These are phyloP conservation scores for Cryptosporidium sp. DNA, from an alignment of 169 alveolate species.

Conservation along the genomic window DNA sequence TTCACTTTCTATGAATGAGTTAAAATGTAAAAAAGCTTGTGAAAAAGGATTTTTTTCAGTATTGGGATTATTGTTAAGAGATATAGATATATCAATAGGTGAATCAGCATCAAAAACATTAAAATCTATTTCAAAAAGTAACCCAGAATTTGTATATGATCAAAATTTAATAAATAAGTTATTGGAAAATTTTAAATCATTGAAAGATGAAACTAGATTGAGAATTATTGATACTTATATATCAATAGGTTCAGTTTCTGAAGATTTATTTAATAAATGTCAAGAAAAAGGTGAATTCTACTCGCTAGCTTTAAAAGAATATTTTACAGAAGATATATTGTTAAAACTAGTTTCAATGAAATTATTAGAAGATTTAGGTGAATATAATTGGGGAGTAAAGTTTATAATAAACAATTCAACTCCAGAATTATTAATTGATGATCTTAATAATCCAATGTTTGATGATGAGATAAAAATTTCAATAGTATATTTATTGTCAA, in stretches of 20 bases:
- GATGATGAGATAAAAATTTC: conserved; percentile 70
- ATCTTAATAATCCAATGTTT: conserved; percentile 41
- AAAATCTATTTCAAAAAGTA: conserved; percentile 8
- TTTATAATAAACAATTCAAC: conserved; percentile 61
- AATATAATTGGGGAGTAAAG: conserved; percentile 52
- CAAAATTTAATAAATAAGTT: conserved; percentile 10
- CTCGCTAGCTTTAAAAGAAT: conserved; percentile 45
- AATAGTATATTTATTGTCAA: conserved; percentile 43
- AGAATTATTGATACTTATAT: conserved; percentile 52
- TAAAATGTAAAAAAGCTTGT: conserved; percentile 34
- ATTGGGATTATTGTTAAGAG: conserved; percentile 36
- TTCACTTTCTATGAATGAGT: conserved; percentile 6
- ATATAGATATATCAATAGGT: conserved; percentile 36
- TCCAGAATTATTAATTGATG: conserved; percentile 40
- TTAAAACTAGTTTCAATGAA: conserved; percentile 46
- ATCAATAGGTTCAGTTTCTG: conserved; percentile 71
- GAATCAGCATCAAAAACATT: conserved; percentile 59
- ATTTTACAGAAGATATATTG: conserved; percentile 62
- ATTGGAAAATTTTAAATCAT: conserved; percentile 4
- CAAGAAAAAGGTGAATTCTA: conserved; percentile 61
- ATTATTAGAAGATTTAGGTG: conserved; percentile 68
- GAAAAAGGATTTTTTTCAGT: conserved; percentile 36
- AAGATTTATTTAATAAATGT: conserved; percentile 38
- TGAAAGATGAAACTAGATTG: conserved; percentile 54
- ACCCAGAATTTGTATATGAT: conserved; percentile 51